Conservation (phyloP, 495 filamentous ascomycete species). For the Tuber umbilicatum region DNA sequence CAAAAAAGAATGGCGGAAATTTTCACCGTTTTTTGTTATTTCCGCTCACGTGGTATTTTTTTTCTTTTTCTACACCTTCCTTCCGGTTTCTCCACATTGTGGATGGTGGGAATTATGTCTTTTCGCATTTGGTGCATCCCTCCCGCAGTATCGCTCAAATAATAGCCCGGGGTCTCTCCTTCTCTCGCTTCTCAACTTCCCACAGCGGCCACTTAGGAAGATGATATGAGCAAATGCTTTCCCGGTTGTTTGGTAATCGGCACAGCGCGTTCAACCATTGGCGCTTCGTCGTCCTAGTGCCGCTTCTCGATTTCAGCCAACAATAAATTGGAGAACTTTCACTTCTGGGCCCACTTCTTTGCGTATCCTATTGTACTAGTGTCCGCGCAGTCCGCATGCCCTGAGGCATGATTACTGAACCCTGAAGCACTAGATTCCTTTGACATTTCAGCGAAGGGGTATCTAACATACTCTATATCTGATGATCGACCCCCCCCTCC, state of each 20-base stretch:
- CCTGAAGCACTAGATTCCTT: not conserved
- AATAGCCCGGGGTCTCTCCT: not conserved
- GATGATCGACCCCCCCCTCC: not conserved
- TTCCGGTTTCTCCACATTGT: not conserved
- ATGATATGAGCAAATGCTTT: not conserved
- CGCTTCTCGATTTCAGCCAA: not conserved
- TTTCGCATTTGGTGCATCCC: not conserved
- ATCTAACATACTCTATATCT: not conserved
- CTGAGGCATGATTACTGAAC: not conserved
- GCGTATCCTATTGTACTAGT: not conserved
- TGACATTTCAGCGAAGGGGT: not conserved
- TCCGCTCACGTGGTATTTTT: slow-evolving; percentile 1
- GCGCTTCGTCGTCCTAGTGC: not conserved
- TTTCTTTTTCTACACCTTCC: not conserved
- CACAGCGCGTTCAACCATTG: not conserved
- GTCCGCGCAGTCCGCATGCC: not conserved
- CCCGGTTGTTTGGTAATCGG: not conserved
- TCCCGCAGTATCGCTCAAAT: not conserved
- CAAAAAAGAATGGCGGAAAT: not conserved
- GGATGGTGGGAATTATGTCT: not conserved
- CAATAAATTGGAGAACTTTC: not conserved
- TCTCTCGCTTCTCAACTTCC: not conserved
- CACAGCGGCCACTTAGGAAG: not conserved
- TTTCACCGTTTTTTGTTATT: not conserved
- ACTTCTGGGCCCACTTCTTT: not conserved